phyloP scores from a whole-genome alignment of 2,329 filamentous ascomycete genomes.

The Pseudogymnoascus sp. region DNA sequence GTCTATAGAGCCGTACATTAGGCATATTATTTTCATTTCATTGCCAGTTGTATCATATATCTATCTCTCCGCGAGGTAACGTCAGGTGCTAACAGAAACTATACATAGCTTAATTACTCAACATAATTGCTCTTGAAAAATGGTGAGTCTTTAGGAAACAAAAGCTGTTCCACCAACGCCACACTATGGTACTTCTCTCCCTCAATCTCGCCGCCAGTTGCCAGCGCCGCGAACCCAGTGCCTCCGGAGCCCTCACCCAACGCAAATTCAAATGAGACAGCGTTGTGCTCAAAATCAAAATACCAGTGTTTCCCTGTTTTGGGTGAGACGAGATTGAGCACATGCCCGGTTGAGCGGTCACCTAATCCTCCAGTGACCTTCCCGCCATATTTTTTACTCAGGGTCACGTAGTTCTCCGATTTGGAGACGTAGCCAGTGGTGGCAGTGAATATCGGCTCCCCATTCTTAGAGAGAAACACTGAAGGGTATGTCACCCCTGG shows the following conservation, averaged over 20 bases:
- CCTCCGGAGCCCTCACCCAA: not conserved
- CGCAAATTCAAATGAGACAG: not conserved
- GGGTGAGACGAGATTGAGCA: not conserved
- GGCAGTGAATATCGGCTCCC: not conserved
- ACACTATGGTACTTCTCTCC: not conserved
- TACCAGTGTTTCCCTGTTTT: not conserved
- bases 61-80: not conserved
- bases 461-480: not conserved
- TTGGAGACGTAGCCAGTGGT: not conserved
- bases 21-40: not conserved
- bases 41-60: not conserved
- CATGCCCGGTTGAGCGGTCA: not conserved
- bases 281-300: not conserved
- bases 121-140: not conserved
- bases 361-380: not conserved
- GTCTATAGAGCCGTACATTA: not conserved
- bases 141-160: not conserved
- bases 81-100: not conserved
- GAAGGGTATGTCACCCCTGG: not conserved
- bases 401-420: not conserved
- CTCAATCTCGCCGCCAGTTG: not conserved
- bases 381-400: not conserved
- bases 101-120: not conserved
- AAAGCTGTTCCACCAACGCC: not conserved
- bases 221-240: not conserved